Conservation (phyloP, 805 yeast species). For the Candida nemodendra region DNA sequence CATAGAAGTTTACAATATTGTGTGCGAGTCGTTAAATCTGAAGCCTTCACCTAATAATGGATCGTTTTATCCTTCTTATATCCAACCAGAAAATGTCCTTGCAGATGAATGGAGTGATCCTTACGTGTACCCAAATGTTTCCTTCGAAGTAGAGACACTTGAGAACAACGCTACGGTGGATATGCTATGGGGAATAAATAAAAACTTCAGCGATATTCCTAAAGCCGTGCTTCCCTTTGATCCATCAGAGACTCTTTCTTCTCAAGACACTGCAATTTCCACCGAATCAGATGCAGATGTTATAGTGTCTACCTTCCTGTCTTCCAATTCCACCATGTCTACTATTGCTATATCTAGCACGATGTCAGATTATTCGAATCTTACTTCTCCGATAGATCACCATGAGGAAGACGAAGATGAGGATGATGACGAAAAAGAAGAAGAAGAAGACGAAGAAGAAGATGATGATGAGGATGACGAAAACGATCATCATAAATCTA, state of each 20-base stretch:
- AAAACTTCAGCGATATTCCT: background rate
- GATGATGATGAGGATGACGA: constrained; percentile 20
- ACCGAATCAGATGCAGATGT: constrained; percentile 8
- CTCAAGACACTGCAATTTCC: constrained; percentile 8
- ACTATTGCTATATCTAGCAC: background rate
- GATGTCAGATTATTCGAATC: background rate
- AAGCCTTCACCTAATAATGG: constrained; percentile 66
- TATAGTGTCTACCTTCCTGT: background rate
- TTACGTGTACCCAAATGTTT: constrained; percentile 48
- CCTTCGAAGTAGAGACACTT: constrained; percentile 42
- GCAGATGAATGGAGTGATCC: constrained; percentile 48
- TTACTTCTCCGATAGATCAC: background rate
- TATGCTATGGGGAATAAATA: constrained; percentile 27
- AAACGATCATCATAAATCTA: constrained; percentile 15
- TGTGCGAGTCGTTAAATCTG: constrained; percentile 61
- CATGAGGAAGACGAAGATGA: constrained; percentile 3
- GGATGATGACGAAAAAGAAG: constrained; percentile 22
- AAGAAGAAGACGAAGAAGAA: constrained; percentile 18
- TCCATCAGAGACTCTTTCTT: constrained; percentile 3
- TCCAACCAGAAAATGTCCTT: constrained; percentile 31
- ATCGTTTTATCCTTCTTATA: constrained; percentile 29
- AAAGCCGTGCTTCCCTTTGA: constrained; percentile 10
- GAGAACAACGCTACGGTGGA: constrained; percentile 54
- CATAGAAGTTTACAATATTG: constrained; percentile 67
- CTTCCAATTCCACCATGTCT: background rate